These are phyloP conservation scores for Eucalyptus erythrocorys DNA, from an alignment of 345 rosid genomes.

Conservation along the genomic window DNA sequence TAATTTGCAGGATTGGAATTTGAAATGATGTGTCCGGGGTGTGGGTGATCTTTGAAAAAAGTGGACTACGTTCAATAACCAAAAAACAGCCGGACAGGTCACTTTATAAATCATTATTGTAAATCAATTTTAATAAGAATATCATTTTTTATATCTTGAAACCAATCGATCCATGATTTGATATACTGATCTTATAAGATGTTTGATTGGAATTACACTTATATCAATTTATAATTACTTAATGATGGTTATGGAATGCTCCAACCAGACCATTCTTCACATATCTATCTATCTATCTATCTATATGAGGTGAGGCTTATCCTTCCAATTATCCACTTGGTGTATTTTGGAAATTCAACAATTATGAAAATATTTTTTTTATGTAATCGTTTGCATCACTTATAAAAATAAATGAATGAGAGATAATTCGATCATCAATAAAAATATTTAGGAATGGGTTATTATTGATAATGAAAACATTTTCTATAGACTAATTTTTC, in stretches of 20 bases:
- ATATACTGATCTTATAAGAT: neutral
- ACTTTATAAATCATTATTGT: neutral
- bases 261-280: neutral
- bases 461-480: fast-evolving
- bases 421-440: neutral
- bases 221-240: neutral
- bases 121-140: neutral
- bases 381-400: fast-evolving
- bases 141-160: neutral
- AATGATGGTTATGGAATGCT: neutral
- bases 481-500: fast-evolving
- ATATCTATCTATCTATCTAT: neutral
- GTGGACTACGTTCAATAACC: neutral
- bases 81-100: neutral
- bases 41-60: neutral
- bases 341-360: neutral
- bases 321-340: neutral
- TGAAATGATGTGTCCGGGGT: neutral
- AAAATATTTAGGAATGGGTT: neutral
- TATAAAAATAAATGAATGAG: neutral
- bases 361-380: neutral
- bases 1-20: neutral
- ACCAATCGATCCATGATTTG: neutral
- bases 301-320: neutral
- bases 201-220: neutral